These are phyloP conservation scores for Sphagnum fallax DNA, from an alignment of 228 moss, liverwort and hornwort species.

Conservation along the genomic window DNA sequence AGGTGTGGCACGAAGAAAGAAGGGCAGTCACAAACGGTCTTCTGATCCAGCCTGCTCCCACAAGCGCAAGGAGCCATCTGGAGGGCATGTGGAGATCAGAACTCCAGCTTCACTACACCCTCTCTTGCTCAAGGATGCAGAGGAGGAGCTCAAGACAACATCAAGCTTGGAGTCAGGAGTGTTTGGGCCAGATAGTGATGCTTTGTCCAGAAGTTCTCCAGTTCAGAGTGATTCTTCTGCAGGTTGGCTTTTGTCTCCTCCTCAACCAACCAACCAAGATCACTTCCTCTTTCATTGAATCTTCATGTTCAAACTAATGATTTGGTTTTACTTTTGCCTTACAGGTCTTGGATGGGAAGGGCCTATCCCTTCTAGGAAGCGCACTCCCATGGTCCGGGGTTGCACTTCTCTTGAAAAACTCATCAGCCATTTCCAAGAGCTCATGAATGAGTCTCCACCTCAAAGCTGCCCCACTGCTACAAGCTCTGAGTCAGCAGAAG, in stretches of 20 bases:
- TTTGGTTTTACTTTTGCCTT: slow-evolving; percentile 11
- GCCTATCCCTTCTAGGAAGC: slow-evolving; percentile 62
- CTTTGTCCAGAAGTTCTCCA: slow-evolving; percentile 22
- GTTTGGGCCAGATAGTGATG: slow-evolving; percentile 45
- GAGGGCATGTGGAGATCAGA: slow-evolving; percentile 41
- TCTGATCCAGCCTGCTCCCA: slow-evolving; percentile 61
- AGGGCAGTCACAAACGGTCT: slow-evolving; percentile 45
- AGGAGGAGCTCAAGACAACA: slow-evolving; percentile 52
- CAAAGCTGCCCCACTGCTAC: slow-evolving; percentile 15
- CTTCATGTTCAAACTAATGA: no score
- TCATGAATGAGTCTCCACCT: slow-evolving; percentile 23
- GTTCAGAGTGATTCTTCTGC: slow-evolving; percentile 16
- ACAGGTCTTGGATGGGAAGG: slow-evolving; percentile 56
- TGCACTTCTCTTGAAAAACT: slow-evolving; percentile 65
- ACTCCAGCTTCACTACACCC: slow-evolving; percentile 39
- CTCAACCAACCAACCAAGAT: background rate
- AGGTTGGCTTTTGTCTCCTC: slow-evolving; percentile 18
- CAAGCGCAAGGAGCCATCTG: slow-evolving; percentile 74
- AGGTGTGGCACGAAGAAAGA: slow-evolving; percentile 65
- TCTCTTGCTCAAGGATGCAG: slow-evolving; percentile 47
- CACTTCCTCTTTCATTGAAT: slow-evolving; percentile 2
- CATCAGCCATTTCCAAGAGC: slow-evolving; percentile 46
- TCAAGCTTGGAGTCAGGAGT: slow-evolving; percentile 63
- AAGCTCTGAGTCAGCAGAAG: slow-evolving; percentile 36
- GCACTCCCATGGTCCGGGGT: slow-evolving; percentile 52